Percentiles rank a stretch among this genome's conserved stretches.
Conservation (phyloP, 2,329 filamentous ascomycete genomes). For the Cryphonectria carpinicola region DNA sequence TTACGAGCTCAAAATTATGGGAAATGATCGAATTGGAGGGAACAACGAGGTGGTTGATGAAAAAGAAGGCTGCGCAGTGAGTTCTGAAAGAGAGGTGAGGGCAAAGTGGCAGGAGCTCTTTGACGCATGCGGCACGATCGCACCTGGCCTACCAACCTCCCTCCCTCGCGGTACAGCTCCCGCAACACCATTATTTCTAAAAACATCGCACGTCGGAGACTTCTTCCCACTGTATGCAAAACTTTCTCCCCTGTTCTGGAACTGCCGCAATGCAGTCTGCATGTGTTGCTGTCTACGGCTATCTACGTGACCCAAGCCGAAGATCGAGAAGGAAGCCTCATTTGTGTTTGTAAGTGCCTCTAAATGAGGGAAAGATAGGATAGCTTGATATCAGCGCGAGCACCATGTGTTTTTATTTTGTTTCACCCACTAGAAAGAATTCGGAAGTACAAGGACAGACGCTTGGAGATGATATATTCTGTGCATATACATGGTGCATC, state of each 20-base stretch:
- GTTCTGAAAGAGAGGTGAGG: neutral
- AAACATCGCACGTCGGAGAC: neutral
- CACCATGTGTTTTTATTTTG: neutral
- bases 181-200: neutral
- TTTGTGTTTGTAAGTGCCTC: neutral
- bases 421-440: neutral
- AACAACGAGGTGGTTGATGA: too few relatives aligned
- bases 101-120: neutral
- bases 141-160: neutral
- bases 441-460: neutral
- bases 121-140: neutral
- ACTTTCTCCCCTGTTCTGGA: neutral
- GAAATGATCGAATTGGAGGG: neutral
- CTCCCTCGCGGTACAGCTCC: neutral
- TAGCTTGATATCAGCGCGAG: neutral
- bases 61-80: neutral
- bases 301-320: neutral
- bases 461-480: constrained; percentile 11
- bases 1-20: neutral
- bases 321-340: neutral
- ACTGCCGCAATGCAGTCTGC: neutral
- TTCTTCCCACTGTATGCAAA: neutral
- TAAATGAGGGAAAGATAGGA: too few relatives aligned
- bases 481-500: constrained; percentile 17
- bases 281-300: neutral